Evolutionary conservation across 2,329 filamentous ascomycete species (phyloP), one percentile per base, ranked within the genome.

Genomic region (Aspergillus sp.): DNA sequence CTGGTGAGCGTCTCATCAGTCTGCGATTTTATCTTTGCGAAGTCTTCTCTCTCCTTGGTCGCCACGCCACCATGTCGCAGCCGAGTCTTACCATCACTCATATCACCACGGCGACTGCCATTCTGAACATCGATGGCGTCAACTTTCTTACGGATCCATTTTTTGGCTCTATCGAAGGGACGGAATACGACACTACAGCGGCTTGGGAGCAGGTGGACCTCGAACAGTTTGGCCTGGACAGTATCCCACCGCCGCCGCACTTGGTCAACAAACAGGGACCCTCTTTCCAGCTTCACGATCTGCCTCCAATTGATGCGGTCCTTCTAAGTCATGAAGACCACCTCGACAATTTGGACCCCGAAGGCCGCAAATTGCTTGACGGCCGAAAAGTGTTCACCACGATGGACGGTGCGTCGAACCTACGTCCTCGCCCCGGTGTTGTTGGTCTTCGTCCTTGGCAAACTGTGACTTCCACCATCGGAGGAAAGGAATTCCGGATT

Each of bases 311-410:
- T 31, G 59, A 61, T 14, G 55, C 59, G 5, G 52, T 61, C 16
- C 59, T 61, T n/a, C 32, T 61, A 0, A 61, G 59, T 20, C 59
- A 61, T 26, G 59, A 61, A 36, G 59, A 61, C 14, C 59, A 61
- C 47, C 52, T 58, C 24, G 59, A 61, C 49, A 61, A 61, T 45
- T 26, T 61, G 1, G 59, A 61, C 49, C 59, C 59, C 1, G 55
- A 55, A 42, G 59, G 59, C n/a, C 59, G 59, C 4, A 54, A 61
- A 18, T 29, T 61, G 18, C 55, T 61, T 3, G 59, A 61, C 32
- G 59, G 59, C 16, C 59, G 59, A 5, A 47, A 36, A 11, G 59
- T 61, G 18, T 58, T 61, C 24, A 61, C 59, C 20, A 61, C 59
- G 9, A 51, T 61, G 47, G 59, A 61, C 29, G 59, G 59, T 10